phyloP scores from a whole-genome alignment of 2,329 filamentous ascomycete genomes.

The Calcarisporium arbuscula region DNA sequence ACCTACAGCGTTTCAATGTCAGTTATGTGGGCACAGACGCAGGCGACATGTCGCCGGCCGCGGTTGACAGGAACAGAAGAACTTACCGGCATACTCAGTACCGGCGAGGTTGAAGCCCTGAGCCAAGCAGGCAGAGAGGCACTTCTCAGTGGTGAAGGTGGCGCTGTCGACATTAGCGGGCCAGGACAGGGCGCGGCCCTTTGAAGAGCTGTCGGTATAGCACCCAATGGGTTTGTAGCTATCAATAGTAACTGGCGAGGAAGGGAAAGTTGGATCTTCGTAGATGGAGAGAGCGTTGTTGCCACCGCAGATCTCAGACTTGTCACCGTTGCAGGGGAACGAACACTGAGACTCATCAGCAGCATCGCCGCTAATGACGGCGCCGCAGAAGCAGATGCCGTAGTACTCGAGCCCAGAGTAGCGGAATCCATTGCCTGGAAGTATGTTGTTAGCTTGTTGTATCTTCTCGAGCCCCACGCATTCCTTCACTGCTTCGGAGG shows the following conservation, averaged over 20 bases:
- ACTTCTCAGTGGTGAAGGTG: conserved; percentile 35
- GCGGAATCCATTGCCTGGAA: conserved; percentile 38
- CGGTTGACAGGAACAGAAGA: background rate
- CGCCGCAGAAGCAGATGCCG: conserved; percentile 46
- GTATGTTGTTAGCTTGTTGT: background rate
- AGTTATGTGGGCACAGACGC: too few species aligned
- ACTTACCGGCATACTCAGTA: conserved; percentile 34
- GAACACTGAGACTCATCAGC: conserved; percentile 49
- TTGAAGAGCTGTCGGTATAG: conserved; percentile 39
- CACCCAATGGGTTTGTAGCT: conserved; percentile 58
- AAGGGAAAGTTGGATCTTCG: conserved; percentile 41
- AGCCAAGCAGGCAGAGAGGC: conserved; percentile 34
- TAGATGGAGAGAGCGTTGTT: conserved; percentile 40
- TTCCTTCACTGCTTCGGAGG: too few species aligned
- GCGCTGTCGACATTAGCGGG: conserved; percentile 28
- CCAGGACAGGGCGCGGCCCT: conserved; percentile 40
- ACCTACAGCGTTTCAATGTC: conserved; percentile 5
- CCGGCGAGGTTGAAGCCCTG: conserved; percentile 43
- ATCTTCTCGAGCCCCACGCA: too few species aligned
- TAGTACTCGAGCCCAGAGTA: conserved; percentile 47
- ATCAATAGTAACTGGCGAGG: conserved; percentile 38
- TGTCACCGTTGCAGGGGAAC: conserved; percentile 45
- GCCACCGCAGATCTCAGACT: conserved; percentile 39
- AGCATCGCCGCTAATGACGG: conserved; percentile 45
- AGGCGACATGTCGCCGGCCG: too few species aligned